These are phyloP conservation scores for Heritiera fomes DNA, from an alignment of 345 rosid species.

Conservation along the genomic window DNA sequence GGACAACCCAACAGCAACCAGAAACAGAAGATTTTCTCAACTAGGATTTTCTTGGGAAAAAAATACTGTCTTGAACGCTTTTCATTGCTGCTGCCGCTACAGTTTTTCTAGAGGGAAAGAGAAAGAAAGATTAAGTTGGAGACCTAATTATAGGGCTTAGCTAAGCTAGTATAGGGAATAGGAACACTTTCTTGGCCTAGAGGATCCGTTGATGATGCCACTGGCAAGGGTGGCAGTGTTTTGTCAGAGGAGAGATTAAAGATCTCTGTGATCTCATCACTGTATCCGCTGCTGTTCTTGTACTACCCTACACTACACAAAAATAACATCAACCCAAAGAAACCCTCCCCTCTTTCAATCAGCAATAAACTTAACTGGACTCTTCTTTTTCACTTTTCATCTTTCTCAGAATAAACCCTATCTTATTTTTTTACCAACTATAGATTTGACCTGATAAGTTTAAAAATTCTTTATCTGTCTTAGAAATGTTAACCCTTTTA, in stretches of 20 bases:
- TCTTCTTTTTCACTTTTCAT: not conserved
- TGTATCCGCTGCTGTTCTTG: conserved; percentile 42
- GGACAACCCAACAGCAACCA: conserved; percentile 13
- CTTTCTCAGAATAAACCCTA: not conserved
- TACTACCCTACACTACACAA: conserved; percentile 14
- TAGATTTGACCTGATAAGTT: not conserved
- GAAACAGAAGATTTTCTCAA: conserved; percentile 22
- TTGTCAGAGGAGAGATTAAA: conserved; percentile 52
- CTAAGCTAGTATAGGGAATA: conserved; percentile 27
- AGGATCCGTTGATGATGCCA: conserved; percentile 33
- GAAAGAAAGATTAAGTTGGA: not conserved
- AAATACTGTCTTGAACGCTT: not conserved
- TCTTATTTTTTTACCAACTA: not conserved
- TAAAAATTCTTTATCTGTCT: not conserved
- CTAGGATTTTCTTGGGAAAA: conserved; percentile 27
- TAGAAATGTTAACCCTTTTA: not conserved
- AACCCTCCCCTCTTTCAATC: not conserved
- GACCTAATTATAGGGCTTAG: conserved; percentile 34
- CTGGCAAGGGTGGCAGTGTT: conserved; percentile 47
- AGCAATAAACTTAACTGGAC: not conserved
- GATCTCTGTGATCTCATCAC: conserved; percentile 49
- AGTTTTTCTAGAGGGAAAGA: not conserved
- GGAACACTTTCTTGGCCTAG: conserved; percentile 26
- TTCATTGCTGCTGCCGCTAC: no score
- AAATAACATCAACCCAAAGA: not conserved